A percentile compares a stretch with the other conserved stretches of the same genome.
Conservation (phyloP, 441 rosid species). For the Mallotus repandus region DNA sequence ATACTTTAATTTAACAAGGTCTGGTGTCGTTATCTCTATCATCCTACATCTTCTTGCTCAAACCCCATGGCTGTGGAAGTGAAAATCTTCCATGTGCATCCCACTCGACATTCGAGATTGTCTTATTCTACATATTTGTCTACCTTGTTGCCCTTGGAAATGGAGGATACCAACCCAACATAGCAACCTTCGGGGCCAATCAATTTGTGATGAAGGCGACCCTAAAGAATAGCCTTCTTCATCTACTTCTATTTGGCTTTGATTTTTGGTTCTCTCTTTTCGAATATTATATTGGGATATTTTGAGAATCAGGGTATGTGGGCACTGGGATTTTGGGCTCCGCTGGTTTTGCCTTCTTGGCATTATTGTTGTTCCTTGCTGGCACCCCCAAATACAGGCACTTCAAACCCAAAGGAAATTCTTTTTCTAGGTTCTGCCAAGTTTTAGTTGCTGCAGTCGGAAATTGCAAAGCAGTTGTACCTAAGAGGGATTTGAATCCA, state of each 20-base stretch:
- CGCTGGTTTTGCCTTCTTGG: constrained; percentile 66
- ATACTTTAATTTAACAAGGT: no score
- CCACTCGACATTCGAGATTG: no score
- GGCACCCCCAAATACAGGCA: constrained; percentile 70
- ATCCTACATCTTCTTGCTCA: no score
- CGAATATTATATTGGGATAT: constrained; percentile 83
- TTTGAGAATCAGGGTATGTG: constrained; percentile 81
- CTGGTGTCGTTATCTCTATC: no score
- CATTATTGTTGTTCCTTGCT: constrained; percentile 56
- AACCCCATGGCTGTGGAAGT: no score
- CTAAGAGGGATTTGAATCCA: constrained; percentile 22
- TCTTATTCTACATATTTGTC: no score
- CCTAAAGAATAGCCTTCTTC: constrained; percentile 58
- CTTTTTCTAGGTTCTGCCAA: constrained; percentile 63
- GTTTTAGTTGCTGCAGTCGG: constrained; percentile 69
- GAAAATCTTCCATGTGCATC: no score
- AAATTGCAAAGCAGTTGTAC: constrained; percentile 44
- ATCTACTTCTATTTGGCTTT: constrained; percentile 92
- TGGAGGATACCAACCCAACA: no score
- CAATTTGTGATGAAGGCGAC: no score
- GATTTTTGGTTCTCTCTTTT: constrained; percentile 90
- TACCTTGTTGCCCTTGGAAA: no score
- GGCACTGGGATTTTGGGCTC: constrained; percentile 93
- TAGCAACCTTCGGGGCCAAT: no score
- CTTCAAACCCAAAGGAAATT: constrained; percentile 82